Evolutionary conservation across 495 filamentous ascomycete genomes (phyloP), one percentile per base, ranked within the genome.

Genomic region (Aspergillus indologenus): DNA sequence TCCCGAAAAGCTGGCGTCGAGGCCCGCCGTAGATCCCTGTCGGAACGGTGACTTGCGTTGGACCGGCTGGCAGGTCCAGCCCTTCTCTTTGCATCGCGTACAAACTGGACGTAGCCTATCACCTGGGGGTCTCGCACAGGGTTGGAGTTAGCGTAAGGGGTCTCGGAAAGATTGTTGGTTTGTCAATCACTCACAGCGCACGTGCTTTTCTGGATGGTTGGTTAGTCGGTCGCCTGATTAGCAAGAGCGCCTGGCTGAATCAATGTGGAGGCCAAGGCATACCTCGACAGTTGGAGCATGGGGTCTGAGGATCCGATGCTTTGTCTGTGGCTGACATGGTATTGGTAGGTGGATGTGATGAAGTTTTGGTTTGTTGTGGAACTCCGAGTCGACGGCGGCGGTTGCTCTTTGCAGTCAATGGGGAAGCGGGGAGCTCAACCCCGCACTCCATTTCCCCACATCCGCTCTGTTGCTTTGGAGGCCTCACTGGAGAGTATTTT

Each of bases 71-170:
- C 56, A 58, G 5, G 44, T n/a, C 14, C 31, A 26, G n/a, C 56
- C 46, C 23, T 43, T 51, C 24, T 21, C 31, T 14, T 46, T 19
- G 24, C 49, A 59, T 24, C 57, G 49, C 18, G 26, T 15, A 45
- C 51, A 55, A 17, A 7, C 49, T 6, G 58, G 51, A 15, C 26
- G 45, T 40, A 19, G 53, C 50, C 54, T 61, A 6, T 62, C 43
- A 49, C 15, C 57, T 58, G 15, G n/a, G 8, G 44, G 18, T 29
- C 3, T 29, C 2, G n/a, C 44, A 45, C n/a, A 18, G 44, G 5
- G 5, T 17, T 6, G 4, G 4, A 29, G 26, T 29, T 29, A 29
- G n/a, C n/a, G 17, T 45, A 8, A 45, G 44, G 20, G 17, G 15
- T 45, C 6, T 45, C 44, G n/a, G n/a, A 29, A 29, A 9, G 26